These are phyloP conservation scores for Capsaspora owczarzaki DNA, from an alignment of 78 protist genomes.

Conservation along the genomic window DNA sequence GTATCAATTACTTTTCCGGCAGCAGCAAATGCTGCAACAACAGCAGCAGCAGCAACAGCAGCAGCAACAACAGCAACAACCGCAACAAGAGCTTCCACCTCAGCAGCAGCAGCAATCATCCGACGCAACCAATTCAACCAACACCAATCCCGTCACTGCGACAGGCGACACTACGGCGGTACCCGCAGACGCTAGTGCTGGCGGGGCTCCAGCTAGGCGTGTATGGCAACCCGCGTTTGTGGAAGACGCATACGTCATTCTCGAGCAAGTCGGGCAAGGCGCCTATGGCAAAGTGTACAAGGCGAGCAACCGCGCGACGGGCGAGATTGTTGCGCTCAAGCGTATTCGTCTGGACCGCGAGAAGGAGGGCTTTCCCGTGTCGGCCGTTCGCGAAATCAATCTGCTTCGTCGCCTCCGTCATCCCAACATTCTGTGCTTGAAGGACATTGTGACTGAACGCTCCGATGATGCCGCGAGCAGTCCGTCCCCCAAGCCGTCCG, in stretches of 20 bases:
- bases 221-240: background rate
- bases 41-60: too few species aligned
- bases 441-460: background rate
- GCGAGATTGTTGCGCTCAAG: slow-evolving; percentile 64
- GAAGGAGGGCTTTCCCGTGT: slow-evolving; percentile 69
- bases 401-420: slow-evolving; percentile 31
- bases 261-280: background rate
- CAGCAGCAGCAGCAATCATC: too few species aligned
- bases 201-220: background rate
- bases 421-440: slow-evolving; percentile 22
- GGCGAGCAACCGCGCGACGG: slow-evolving; percentile 20
- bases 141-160: background rate
- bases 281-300: slow-evolving; percentile 38
- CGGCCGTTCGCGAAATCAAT: slow-evolving; percentile 67
- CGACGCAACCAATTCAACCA: too few species aligned
- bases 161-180: background rate
- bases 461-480: background rate
- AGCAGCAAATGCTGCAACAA: background rate
- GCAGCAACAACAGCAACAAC: too few species aligned
- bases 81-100: too few species aligned
- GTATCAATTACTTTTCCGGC: too few species aligned
- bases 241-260: background rate
- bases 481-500: background rate
- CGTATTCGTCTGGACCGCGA: slow-evolving; percentile 46
- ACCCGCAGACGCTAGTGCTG: background rate